Evolutionary conservation across 805 yeast genomes (phyloP).

Genomic region (Suhomyces pyralidae): DNA sequence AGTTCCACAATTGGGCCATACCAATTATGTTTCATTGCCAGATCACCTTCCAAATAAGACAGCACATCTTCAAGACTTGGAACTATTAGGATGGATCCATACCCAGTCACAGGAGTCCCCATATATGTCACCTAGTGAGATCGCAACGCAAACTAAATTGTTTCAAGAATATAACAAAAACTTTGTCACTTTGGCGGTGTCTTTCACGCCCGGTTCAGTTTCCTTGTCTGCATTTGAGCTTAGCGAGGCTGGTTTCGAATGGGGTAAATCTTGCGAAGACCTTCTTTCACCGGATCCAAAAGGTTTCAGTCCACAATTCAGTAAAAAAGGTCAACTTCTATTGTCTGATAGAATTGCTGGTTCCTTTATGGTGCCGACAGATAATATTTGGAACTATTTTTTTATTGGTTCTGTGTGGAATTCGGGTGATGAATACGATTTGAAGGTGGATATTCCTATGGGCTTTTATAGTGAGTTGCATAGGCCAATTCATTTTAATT

Average conservation of each 20-base stretch:
- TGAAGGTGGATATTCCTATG: constrained; percentile 76
- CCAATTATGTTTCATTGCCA: constrained; percentile 63
- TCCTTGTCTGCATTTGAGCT: constrained; percentile 66
- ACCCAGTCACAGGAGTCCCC: constrained; percentile 69
- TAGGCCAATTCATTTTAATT: constrained; percentile 82
- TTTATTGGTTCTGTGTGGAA: constrained; percentile 86
- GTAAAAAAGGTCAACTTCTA: constrained; percentile 62
- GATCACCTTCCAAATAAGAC: constrained; percentile 38
- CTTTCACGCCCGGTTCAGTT: constrained; percentile 81
- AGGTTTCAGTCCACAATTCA: constrained; percentile 63
- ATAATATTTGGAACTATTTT: constrained; percentile 85
- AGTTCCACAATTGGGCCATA: constrained; percentile 85
- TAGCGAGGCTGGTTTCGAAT: constrained; percentile 61
- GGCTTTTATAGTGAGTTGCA: constrained; percentile 83
- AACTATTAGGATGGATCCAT: constrained; percentile 93
- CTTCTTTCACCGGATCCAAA: constrained; percentile 53
- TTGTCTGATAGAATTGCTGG: constrained; percentile 77
- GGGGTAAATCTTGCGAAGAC: constrained; percentile 73
- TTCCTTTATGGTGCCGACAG: constrained; percentile 79
- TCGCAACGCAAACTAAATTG: constrained; percentile 53
- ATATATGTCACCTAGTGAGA: constrained; percentile 66
- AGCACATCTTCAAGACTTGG: constrained; percentile 45
- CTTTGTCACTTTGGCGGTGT: constrained; percentile 58
- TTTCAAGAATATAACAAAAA: constrained; percentile 32
- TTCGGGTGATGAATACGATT: constrained; percentile 51